Conservation (phyloP, 805 yeast species). For the Myxozyma nipponensis region DNA sequence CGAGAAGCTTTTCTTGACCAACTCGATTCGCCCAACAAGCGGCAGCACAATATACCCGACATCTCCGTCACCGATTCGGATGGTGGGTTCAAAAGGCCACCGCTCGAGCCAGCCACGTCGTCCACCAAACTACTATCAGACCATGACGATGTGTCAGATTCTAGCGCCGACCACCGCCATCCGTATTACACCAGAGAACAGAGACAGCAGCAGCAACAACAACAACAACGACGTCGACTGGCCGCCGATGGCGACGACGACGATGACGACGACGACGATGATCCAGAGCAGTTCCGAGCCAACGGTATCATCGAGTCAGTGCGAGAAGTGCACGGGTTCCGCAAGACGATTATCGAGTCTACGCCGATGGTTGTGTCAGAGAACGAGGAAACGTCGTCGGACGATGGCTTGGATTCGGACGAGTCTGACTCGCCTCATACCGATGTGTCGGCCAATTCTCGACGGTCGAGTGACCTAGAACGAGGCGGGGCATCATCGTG, state of each 20-base stretch:
- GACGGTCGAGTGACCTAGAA: background rate
- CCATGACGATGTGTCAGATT: too few relatives aligned
- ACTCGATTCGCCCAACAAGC: too few relatives aligned
- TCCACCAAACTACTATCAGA: constrained; percentile 12
- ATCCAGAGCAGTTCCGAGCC: constrained; percentile 34
- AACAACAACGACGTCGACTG: background rate
- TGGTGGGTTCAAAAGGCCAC: constrained; percentile 2
- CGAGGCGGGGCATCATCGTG: constrained; percentile 1
- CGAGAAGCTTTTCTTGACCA: background rate
- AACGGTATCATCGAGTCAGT: constrained; percentile 77
- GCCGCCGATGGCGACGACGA: background rate
- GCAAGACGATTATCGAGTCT: constrained; percentile 73
- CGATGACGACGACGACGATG: background rate
- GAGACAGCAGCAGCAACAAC: background rate
- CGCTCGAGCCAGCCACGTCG: constrained; percentile 9
- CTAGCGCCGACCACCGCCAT: background rate
- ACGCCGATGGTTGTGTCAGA: constrained; percentile 16
- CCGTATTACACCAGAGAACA: background rate
- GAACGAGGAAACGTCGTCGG: constrained; percentile 4
- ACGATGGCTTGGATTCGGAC: constrained; percentile 3
- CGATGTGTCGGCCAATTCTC: background rate
- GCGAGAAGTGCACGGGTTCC: constrained; percentile 77
- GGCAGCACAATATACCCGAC: background rate
- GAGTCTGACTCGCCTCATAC: background rate
- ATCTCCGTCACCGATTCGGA: background rate